Conservation (phyloP, 169 alveolate species). For the Plasmodium sp. region DNA sequence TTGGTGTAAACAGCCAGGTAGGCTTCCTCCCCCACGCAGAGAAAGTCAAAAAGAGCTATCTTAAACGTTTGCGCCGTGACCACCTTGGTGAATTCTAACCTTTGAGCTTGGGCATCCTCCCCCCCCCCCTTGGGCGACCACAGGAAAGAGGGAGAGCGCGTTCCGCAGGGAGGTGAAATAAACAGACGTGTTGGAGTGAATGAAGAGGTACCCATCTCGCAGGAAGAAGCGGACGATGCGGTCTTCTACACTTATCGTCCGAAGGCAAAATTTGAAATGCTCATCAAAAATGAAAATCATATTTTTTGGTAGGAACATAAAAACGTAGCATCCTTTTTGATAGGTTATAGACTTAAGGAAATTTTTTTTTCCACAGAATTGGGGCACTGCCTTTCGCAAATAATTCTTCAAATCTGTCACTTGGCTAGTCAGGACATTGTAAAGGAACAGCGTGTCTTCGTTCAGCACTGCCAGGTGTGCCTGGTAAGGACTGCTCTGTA, state of each 20-base stretch:
- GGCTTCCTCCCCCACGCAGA: background rate
- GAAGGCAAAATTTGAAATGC: background rate
- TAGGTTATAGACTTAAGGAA: conserved; percentile 6
- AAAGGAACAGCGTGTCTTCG: conserved; percentile 21
- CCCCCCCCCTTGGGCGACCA: background rate
- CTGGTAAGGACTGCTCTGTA: conserved; percentile 2
- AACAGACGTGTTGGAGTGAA: conserved; percentile 28
- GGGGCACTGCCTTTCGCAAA: conserved; percentile 8
- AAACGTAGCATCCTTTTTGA: conserved; percentile 17
- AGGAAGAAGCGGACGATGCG: conserved; percentile 29
- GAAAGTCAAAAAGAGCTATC: conserved; percentile 51
- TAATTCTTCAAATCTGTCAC: conserved; percentile 8
- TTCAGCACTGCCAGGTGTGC: conserved; percentile 28
- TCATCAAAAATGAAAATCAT: conserved; percentile 36
- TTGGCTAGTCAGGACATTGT: conserved; percentile 14
- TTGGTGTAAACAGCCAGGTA: conserved; percentile 54
- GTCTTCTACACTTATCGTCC: conserved; percentile 15
- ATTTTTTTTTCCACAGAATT: conserved; percentile 34
- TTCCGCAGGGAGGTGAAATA: background rate
- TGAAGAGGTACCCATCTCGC: conserved; percentile 2
- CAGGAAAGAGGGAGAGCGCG: background rate
- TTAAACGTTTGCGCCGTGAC: background rate
- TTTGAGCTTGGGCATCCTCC: background rate
- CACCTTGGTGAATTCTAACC: conserved; percentile 7
- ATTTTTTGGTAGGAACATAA: conserved; percentile 19